Base-by-base conservation (phyloP, 306 rosid species). In the Echinosophora koreensis region DNA sequence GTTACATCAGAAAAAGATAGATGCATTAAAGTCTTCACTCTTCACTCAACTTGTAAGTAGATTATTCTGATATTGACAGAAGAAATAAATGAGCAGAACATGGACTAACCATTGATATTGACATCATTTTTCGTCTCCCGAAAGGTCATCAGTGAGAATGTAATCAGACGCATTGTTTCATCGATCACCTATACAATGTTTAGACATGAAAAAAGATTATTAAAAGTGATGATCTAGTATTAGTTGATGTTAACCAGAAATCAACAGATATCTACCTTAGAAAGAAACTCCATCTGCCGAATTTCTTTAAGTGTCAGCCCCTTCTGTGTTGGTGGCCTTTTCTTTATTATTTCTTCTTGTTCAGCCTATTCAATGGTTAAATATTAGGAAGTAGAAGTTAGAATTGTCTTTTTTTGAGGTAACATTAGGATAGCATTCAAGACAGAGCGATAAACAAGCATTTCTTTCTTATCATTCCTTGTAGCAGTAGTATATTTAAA, bases 71-170 rank as follows among this genome's bases (percentile, higher is more conserved):
- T 5, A 42, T 17, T 18, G 7, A 12, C 15, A 12, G 5, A 67
- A 46, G 5, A 27, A 47, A 42, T 22, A 47, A 27, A 46, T 46
- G 1, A 46, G 14, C 51, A 49, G 13, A 77, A 16, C 9, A 10
- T 52, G 38, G 37, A 80, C 94, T 79, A 6, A 93, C 96, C 96
- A 39, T 67, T 74, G 22, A 93, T 44, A 4, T 77, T 88, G 80
- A 93, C 88, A 80, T 93, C 98, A 3, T 37, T 6, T 32, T 84
- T 93, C 0, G 98, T 93, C 85, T 89, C 89, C 8, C 98, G 84
- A 61, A 93, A 93, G 37, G 83, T 94, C 3, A 66, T 73, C 3
- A 80, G 85, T 5, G 94, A 87, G 91, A 90, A 90, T 1, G 94
- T 84, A 30, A 84, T 30, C 5, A 86, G 38, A 0, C 94, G 89